phyloP scores from a whole-genome alignment of 108 stramenopile genomes.

The Aurantiochytrium sp. region DNA sequence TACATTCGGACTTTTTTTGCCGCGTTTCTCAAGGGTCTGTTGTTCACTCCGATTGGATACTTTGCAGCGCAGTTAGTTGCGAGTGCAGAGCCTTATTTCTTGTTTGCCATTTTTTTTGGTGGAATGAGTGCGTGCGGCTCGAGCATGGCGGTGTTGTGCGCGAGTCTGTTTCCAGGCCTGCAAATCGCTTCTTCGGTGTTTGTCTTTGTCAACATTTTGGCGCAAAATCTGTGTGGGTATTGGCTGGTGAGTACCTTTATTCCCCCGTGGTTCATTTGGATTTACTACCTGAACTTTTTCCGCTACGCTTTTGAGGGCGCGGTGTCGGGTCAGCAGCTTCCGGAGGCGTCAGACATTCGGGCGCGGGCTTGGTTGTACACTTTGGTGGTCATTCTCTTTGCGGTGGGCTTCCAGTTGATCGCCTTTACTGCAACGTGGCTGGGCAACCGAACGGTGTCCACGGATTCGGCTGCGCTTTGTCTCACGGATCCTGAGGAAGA shows the following conservation, averaged over 20 bases:
- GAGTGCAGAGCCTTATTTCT: neutral
- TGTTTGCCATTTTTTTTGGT: slow-evolving; percentile 9
- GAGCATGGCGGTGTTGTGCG: slow-evolving; percentile 1
- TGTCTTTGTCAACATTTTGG: neutral
- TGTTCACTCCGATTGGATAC: neutral
- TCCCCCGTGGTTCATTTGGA: neutral
- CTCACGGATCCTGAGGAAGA: neutral
- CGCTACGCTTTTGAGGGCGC: neutral
- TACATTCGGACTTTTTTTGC: slow-evolving; percentile 7
- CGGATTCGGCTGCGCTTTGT: neutral
- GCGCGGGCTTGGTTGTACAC: neutral
- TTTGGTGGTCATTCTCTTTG: neutral
- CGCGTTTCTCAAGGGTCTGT: neutral
- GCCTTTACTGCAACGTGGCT: neutral
- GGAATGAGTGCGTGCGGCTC: slow-evolving; percentile 7
- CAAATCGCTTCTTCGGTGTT: neutral
- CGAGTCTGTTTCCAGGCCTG: neutral
- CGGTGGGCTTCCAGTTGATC: neutral
- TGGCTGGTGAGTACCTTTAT: neutral
- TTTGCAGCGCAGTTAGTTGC: neutral
- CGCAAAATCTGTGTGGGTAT: neutral
- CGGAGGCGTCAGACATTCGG: neutral
- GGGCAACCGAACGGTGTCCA: neutral
- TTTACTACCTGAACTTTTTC: slow-evolving; percentile 8
- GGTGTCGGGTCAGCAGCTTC: neutral